A percentile compares a stretch with the other conserved stretches of the same genome.
phyloP scores from a whole-genome alignment of 768 basidiomycete genomes.

The Macrolepiota dolichaula region DNA sequence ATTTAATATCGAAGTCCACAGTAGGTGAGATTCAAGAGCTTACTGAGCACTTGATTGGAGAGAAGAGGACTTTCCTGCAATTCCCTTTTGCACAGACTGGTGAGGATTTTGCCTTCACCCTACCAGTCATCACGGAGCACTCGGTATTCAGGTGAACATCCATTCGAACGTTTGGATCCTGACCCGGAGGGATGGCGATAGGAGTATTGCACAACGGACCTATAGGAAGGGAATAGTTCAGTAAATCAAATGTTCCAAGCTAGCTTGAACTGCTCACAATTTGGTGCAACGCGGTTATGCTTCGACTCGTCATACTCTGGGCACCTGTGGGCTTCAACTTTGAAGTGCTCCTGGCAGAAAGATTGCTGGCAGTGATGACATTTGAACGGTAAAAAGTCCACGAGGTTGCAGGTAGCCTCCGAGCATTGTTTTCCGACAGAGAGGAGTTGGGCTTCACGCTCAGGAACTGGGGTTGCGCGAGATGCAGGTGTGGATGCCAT shows the following conservation, averaged over 20 bases:
- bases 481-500: conserved; percentile 13
- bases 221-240: conserved; percentile 20
- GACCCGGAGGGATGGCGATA: conserved; percentile 69
- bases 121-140: conserved; percentile 70
- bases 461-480: conserved; percentile 20
- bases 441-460: conserved; percentile 57
- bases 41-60: conserved; percentile 74
- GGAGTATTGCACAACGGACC: conserved; percentile 78
- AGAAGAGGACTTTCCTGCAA: conserved; percentile 73
- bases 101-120: conserved; percentile 37
- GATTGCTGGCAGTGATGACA: conserved; percentile 72
- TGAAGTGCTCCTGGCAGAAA: conserved; percentile 82
- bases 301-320: conserved; percentile 66
- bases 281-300: conserved; percentile 72
- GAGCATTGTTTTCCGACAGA: conserved; percentile 72
- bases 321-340: conserved; percentile 64
- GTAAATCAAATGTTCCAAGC: neutral
- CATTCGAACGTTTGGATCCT: conserved; percentile 82
- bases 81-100: conserved; percentile 58
- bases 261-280: conserved; percentile 45
- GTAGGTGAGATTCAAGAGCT: conserved; percentile 27
- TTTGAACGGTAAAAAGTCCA: conserved; percentile 86
- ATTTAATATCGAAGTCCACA: neutral
- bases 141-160: conserved; percentile 66
- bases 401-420: conserved; percentile 56